Percentiles rank a stretch among this genome's conserved stretches.
phyloP scores from a whole-genome alignment of 2,329 filamentous ascomycete genomes.

The Eutypella sp. region DNA sequence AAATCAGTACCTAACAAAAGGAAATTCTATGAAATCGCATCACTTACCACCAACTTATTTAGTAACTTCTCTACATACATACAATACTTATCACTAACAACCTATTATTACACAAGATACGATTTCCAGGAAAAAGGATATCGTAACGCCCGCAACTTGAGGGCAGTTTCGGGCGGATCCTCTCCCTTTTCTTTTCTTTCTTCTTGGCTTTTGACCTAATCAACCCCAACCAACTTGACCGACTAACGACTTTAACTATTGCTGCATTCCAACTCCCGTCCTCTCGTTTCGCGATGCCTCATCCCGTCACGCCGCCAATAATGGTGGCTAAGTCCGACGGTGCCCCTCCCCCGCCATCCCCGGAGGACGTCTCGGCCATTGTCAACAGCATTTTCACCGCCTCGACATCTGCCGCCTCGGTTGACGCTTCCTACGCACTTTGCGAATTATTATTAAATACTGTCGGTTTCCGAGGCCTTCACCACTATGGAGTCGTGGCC shows the following conservation, averaged over 20 bases:
- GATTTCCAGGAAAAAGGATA: no score
- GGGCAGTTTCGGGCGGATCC: background rate
- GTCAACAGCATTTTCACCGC: constrained; percentile 65
- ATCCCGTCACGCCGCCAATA: constrained; percentile 43
- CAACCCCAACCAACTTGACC: no score
- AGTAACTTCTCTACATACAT: no score
- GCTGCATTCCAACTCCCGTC: no score
- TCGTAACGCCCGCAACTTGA: background rate
- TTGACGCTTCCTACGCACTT: constrained; percentile 59
- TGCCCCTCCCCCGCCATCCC: constrained; percentile 53
- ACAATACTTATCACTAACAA: no score
- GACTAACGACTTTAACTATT: constrained; percentile 4
- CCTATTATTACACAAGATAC: no score
- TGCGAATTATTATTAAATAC: constrained; percentile 53
- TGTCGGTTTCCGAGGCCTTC: constrained; percentile 49
- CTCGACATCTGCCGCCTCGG: constrained; percentile 61
- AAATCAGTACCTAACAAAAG: no score
- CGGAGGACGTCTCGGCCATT: constrained; percentile 61
- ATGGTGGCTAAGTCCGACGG: constrained; percentile 40
- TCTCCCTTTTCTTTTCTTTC: background rate
- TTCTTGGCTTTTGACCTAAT: no score
- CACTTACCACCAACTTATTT: no score
- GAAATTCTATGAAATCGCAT: no score
- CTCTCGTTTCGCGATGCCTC: constrained; percentile 35
- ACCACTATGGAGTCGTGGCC: constrained; percentile 48